A percentile compares a stretch with the other conserved stretches of the same genome.
Conservation (phyloP, 1,284 basidiomycete genomes). For the Naganishia albida region DNA sequence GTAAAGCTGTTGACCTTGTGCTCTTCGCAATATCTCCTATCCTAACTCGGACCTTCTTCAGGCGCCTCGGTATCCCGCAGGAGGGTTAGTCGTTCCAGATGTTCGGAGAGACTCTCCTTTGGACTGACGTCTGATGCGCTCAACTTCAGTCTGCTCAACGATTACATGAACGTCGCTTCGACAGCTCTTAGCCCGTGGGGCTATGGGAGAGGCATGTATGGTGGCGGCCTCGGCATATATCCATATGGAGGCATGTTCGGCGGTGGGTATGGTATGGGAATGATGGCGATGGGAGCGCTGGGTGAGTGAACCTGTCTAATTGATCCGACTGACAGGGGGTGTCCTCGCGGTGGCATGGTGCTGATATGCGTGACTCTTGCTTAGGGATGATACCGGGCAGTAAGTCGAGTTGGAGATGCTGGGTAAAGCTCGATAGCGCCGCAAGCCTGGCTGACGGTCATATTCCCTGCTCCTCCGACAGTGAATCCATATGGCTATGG, state of each 20-base stretch:
- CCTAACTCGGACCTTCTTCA: not conserved
- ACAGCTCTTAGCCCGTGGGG: slow-evolving; percentile 12
- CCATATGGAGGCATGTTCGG: slow-evolving; percentile 15
- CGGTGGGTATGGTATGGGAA: not conserved
- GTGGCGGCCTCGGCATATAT: slow-evolving; percentile 12
- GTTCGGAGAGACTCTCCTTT: too few relatives aligned
- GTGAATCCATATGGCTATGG: slow-evolving; percentile 28
- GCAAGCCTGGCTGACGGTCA: not conserved
- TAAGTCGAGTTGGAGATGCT: not conserved
- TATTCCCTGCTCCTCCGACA: not conserved
- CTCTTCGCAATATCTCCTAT: too few relatives aligned
- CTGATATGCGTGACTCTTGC: not conserved
- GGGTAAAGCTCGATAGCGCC: too few relatives aligned
- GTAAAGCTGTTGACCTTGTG: too few relatives aligned
- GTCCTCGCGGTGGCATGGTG: not conserved
- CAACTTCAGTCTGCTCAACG: slow-evolving; percentile 24
- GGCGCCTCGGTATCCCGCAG: slow-evolving; percentile 32
- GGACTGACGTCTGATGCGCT: too few relatives aligned
- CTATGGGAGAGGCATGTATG: slow-evolving; percentile 14
- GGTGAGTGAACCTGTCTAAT: not conserved
- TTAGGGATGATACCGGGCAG: slow-evolving; percentile 17
- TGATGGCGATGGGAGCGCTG: slow-evolving; percentile 19
- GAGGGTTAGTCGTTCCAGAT: slow-evolving; percentile 23
- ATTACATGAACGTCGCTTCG: slow-evolving; percentile 23
- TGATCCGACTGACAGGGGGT: too few relatives aligned